Base-by-base conservation (phyloP, 257 asterid species). In the Lantana camara region DNA sequence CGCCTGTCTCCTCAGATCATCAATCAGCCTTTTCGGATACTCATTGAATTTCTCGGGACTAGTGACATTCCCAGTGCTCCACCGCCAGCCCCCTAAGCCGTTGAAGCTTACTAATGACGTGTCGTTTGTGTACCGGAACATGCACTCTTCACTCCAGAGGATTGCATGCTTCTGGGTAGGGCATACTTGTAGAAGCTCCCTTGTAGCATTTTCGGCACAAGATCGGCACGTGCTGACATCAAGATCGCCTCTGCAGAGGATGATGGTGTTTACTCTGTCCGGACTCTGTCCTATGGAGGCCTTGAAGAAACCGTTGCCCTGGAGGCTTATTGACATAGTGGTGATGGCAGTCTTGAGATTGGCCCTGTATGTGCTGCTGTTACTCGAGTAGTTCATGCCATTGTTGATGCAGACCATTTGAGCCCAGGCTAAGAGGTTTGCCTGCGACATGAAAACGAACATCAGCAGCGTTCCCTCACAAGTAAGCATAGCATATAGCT, bases 181-280 rank as follows among this genome's bases (percentile, higher is more conserved):
- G 64, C 74, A 73, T 20, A 30, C 32, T 1, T 24, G 24, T 9
- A 37, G 40, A 5, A 68, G 45, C 1, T 1, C 13, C 0, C 0
- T 7, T 10, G 64, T 12, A 17, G 60, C 47, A 0, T 40, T n/a
- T 7, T 24, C 56, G 53, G 57, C 37, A 14, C 75, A 74, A 0
- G 19, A 0, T 7, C 54, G 68, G n/a, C 79, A 74, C n/a, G 17
- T n/a, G 16, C n/a, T n/a, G n/a, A n/a, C n/a, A 2, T 29, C 58
- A 0, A 41, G 57, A 40, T 73, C 78, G 54, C 45, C 74, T 37
- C 78, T 24, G 63, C 73, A 67, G 24, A 73, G 70, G 1, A 23
- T 57, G 3, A 37, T 11, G 22, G 37, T 69, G 40, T 66, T 42
- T 20, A 41, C 73, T 34, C 34, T 67, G 63, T 73, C 69, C n/a